These are phyloP conservation scores for Lachancea sp. DNA, from an alignment of 805 yeast species.

Conservation along the genomic window DNA sequence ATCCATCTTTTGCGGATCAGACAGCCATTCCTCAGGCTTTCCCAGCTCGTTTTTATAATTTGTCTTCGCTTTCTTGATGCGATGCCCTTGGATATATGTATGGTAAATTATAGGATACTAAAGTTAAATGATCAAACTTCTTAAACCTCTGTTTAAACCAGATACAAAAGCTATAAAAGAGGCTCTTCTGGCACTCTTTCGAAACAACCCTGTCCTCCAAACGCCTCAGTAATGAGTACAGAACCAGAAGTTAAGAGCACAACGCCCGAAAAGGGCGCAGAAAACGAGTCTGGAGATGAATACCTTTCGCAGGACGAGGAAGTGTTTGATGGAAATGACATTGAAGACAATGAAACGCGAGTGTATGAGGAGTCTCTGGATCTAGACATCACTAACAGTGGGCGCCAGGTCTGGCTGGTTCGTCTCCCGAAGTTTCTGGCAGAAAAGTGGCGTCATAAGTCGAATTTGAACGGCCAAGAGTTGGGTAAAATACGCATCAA, in stretches of 20 bases:
- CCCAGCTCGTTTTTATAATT: background rate
- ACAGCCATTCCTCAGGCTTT: background rate
- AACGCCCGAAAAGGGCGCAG: constrained; percentile 7
- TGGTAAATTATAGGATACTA: background rate
- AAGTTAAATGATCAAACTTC: background rate
- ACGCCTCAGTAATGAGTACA: background rate
- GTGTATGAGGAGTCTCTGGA: constrained; percentile 64
- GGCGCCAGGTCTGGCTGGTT: constrained; percentile 85
- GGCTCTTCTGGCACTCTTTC: no score
- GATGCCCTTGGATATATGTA: background rate
- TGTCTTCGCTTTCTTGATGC: background rate
- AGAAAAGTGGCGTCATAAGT: constrained; percentile 67
- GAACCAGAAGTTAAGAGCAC: constrained; percentile 2
- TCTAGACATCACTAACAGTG: constrained; percentile 55
- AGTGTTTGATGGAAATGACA: constrained; percentile 41
- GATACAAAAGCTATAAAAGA: background rate
- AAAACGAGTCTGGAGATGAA: constrained; percentile 33
- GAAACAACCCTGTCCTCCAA: background rate
- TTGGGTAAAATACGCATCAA: constrained; percentile 76
- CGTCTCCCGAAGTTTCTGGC: constrained; percentile 83
- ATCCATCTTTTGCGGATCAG: constrained; percentile 35
- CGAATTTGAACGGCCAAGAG: constrained; percentile 60
- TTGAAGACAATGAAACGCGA: constrained; percentile 34
- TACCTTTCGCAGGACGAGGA: constrained; percentile 39
- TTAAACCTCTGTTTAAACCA: background rate